These are phyloP conservation scores for Golubevia pallescens DNA, from an alignment of 1,284 basidiomycete genomes.

Conservation along the genomic window DNA sequence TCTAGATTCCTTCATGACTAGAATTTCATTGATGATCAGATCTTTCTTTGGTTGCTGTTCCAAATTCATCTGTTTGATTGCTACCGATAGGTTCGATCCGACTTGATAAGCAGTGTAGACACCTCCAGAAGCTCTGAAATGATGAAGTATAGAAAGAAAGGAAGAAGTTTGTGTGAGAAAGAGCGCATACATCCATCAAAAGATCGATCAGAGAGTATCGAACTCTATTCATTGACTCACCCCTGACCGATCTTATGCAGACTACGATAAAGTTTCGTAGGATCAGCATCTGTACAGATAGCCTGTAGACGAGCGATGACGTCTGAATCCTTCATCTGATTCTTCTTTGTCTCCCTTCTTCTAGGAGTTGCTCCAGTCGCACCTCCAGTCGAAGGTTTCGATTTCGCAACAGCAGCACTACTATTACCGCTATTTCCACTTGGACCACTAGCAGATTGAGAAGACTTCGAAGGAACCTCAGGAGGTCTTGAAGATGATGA, in stretches of 20 bases:
- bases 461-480: slow-evolving; percentile 14
- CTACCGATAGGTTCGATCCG: slow-evolving; percentile 88
- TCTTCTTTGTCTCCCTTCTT: slow-evolving; percentile 74
- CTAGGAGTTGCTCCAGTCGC: slow-evolving; percentile 74
- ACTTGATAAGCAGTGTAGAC: slow-evolving; percentile 98
- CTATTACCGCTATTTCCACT: too few relatives aligned
- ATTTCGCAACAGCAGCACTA: too few relatives aligned
- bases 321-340: slow-evolving; percentile 79
- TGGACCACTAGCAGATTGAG: too few relatives aligned
- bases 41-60: slow-evolving; percentile 99
- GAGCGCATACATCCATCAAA: slow-evolving; percentile 3
- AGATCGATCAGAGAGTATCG: background rate
- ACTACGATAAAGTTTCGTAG: slow-evolving; percentile 88
- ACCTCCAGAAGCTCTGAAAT: slow-evolving; percentile 84
- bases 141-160: slow-evolving; percentile 1
- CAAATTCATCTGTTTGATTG: slow-evolving; percentile 99
- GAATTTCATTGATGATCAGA: slow-evolving; percentile 98
- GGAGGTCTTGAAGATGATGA: slow-evolving; percentile 3
- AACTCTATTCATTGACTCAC: too few relatives aligned
- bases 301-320: slow-evolving; percentile 87
- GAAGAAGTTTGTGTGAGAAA: slow-evolving; percentile 5
- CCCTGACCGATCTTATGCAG: slow-evolving; percentile 97
- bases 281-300: slow-evolving; percentile 97
- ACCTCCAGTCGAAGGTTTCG: slow-evolving; percentile 64
- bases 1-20: slow-evolving; percentile 94